A percentile compares a stretch with the other conserved stretches of the same genome.
Evolutionary conservation across 2,329 filamentous ascomycete species (phyloP).

Genomic region (Aaosphaeria arxii): DNA sequence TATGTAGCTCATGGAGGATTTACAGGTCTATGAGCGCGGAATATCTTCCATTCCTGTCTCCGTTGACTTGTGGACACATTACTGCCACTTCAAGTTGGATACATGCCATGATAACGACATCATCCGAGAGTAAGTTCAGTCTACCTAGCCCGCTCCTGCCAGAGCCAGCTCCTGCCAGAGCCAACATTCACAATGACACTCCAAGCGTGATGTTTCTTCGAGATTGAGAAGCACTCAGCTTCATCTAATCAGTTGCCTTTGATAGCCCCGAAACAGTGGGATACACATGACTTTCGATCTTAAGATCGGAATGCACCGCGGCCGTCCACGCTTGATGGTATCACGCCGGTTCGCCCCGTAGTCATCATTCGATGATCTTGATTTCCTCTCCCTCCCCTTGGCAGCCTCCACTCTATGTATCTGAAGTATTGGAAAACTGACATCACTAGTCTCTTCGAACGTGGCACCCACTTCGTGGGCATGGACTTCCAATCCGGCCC

Average conservation of each 20-base stretch:
- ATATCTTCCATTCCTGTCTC: constrained; percentile 90
- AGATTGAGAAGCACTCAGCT: no score
- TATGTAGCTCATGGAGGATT: not conserved
- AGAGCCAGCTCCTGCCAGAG: no score
- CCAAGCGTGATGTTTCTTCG: no score
- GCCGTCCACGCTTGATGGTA: no score
- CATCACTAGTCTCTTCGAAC: constrained; percentile 76
- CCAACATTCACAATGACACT: no score
- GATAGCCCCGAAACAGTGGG: no score
- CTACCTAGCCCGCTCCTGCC: not conserved
- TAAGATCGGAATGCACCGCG: no score
- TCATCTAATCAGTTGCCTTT: no score
- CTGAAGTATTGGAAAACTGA: constrained; percentile 5
- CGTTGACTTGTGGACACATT: constrained; percentile 95
- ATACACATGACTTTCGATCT: no score
- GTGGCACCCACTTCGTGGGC: constrained; percentile 78
- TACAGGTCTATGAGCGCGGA: constrained; percentile 88
- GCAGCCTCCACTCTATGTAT: not conserved
- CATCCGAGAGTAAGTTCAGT: constrained; percentile 95
- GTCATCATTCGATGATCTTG: no score
- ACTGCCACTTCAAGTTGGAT: constrained; percentile 96
- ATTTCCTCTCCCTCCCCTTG: not conserved
- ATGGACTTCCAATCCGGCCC: constrained; percentile 92
- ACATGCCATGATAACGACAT: constrained; percentile 91
- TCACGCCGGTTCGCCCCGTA: no score